Percentiles rank a stretch among this genome's conserved stretches.
phyloP scores from a whole-genome alignment of 2,329 filamentous ascomycete genomes.

The Teratosphaeria pseudoeucalypti region DNA sequence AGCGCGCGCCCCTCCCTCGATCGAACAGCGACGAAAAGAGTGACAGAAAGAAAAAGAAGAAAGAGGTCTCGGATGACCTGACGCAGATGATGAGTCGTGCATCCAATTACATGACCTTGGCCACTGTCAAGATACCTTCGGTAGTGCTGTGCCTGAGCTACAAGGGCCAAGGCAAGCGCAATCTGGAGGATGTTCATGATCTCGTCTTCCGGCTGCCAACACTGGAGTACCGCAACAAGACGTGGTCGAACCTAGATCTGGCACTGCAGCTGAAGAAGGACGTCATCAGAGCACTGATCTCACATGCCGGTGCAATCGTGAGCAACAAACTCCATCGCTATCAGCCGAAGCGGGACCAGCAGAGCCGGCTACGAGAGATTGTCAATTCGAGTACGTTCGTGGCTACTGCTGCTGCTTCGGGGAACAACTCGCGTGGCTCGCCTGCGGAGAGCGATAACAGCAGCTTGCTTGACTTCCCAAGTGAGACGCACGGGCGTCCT shows the following conservation, averaged over 20 bases:
- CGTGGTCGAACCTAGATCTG: slow-evolving; percentile 94
- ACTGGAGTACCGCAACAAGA: slow-evolving; percentile 96
- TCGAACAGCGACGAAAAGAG: slow-evolving; percentile 12
- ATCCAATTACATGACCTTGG: slow-evolving; percentile 94
- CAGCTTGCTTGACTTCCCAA: slow-evolving; percentile 14
- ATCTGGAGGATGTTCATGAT: slow-evolving; percentile 92
- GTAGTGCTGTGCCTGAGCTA: slow-evolving; percentile 93
- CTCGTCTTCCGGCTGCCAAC: slow-evolving; percentile 93
- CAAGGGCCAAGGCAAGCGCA: slow-evolving; percentile 90
- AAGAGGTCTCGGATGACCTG: slow-evolving; percentile 68
- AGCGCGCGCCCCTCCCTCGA: slow-evolving; percentile 22
- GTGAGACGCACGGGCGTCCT: slow-evolving; percentile 16
- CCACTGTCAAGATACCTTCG: slow-evolving; percentile 87
- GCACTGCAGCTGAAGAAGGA: slow-evolving; percentile 89
- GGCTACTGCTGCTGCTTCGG: slow-evolving; percentile 5
- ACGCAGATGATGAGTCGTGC: slow-evolving; percentile 94
- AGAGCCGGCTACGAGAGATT: slow-evolving; percentile 69
- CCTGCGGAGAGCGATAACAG: slow-evolving; percentile 14
- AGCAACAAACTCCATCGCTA: slow-evolving; percentile 94
- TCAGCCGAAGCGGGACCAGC: slow-evolving; percentile 68
- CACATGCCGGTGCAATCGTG: slow-evolving; percentile 90
- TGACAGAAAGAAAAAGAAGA: slow-evolving; percentile 20
- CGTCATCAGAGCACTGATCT: slow-evolving; percentile 85
- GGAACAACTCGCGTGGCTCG: slow-evolving; percentile 3
- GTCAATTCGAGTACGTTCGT: slow-evolving; percentile 66